Evolutionary conservation across 1,284 basidiomycete genomes (phyloP).

Genomic region (Marasmius oreades): DNA sequence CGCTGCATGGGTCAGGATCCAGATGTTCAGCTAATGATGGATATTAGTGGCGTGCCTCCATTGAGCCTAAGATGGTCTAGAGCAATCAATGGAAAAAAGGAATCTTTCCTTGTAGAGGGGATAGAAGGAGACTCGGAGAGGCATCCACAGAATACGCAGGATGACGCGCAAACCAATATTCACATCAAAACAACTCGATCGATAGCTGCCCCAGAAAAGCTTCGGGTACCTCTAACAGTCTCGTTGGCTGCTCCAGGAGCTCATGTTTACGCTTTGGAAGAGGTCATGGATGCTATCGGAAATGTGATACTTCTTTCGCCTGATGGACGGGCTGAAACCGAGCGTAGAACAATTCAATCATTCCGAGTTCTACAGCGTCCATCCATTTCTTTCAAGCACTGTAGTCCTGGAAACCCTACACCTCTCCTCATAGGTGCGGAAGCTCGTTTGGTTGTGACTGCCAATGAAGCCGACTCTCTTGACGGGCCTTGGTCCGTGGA

Average conservation of each 20-base stretch:
- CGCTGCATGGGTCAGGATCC: constrained; percentile 74
- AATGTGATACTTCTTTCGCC: constrained; percentile 56
- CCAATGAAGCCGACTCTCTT: constrained; percentile 48
- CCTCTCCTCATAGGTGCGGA: constrained; percentile 73
- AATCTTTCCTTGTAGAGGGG: constrained; percentile 77
- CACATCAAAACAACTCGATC: constrained; percentile 16
- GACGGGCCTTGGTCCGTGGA: constrained; percentile 69
- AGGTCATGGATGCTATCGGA: constrained; percentile 71
- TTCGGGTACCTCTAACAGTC: constrained; percentile 68
- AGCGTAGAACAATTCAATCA: constrained; percentile 55
- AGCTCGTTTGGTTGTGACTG: constrained; percentile 46
- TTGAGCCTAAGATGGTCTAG: constrained; percentile 77
- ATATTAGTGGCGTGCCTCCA: constrained; percentile 76
- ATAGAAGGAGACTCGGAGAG: constrained; percentile 56
- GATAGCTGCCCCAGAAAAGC: constrained; percentile 42
- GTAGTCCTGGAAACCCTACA: constrained; percentile 69
- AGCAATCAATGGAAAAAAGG: constrained; percentile 56
- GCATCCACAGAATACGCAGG: constrained; percentile 10
- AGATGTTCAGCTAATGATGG: constrained; percentile 60
- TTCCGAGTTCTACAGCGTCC: constrained; percentile 79
- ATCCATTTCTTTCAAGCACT: constrained; percentile 69
- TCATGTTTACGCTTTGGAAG: constrained; percentile 69
- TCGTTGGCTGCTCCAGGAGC: constrained; percentile 58
- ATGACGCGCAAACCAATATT: constrained; percentile 10
- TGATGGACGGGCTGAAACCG: constrained; percentile 25